A percentile compares a stretch with the other conserved stretches of the same genome.
phyloP scores from a whole-genome alignment of 345 rosid species.

The Garcia nutans region DNA sequence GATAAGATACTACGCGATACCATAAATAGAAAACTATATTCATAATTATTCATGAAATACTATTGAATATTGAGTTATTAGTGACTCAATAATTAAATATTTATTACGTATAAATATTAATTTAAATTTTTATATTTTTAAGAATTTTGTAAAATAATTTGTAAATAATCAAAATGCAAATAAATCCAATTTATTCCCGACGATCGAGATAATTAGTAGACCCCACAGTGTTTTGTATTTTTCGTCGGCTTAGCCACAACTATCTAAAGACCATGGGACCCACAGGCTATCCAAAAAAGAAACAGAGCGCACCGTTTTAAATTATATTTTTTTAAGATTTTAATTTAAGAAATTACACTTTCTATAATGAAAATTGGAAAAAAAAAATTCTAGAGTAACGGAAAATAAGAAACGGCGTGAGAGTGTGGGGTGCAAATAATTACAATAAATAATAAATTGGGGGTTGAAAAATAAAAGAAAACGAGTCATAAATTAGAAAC shows the following conservation, averaged over 20 bases:
- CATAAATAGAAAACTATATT: no score
- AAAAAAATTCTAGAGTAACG: background rate
- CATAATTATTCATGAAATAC: no score
- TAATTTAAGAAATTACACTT: background rate
- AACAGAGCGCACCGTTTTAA: background rate
- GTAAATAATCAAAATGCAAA: background rate
- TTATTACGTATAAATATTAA: no score
- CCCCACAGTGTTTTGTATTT: constrained; percentile 15
- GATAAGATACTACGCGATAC: no score
- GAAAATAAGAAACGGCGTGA: no score
- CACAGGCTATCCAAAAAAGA: background rate
- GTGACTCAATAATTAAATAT: no score
- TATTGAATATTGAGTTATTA: no score
- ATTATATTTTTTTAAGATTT: background rate
- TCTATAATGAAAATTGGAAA: constrained; percentile 15
- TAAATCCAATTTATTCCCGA: constrained; percentile 22
- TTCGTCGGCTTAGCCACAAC: constrained; percentile 16
- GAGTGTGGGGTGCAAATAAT: no score
- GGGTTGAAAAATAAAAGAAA: no score
- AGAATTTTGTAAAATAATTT: background rate
- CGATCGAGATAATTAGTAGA: constrained; percentile 17
- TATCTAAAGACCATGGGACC: constrained; percentile 19
- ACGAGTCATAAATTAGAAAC: no score
- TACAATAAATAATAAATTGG: no score
- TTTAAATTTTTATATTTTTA: no score